phyloP scores from a whole-genome alignment of 257 asterid species.

The Nicotiana attenuata region DNA sequence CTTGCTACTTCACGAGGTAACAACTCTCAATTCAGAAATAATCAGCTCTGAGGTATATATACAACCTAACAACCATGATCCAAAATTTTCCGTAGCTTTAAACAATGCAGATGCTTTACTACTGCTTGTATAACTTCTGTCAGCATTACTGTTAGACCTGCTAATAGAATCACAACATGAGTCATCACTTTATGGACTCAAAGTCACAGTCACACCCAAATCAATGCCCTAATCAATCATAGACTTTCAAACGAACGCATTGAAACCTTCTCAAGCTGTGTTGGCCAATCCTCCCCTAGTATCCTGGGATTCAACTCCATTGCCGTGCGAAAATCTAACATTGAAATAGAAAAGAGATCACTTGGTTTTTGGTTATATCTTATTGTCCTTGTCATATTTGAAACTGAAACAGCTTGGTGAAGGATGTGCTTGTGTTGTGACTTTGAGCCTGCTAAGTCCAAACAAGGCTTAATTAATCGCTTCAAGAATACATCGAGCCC shows the following conservation, averaged over 20 bases:
- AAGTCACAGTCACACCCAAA: conserved; percentile 12
- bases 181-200: conserved; percentile 24
- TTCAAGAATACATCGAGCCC: conserved; percentile 53
- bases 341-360: conserved; percentile 31
- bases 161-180: conserved; percentile 24
- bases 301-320: conserved; percentile 48
- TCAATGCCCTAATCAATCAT: conserved; percentile 20
- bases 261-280: conserved; percentile 45
- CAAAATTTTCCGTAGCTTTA: conserved; percentile 22
- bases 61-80: conserved; percentile 42
- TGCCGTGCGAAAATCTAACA: conserved; percentile 46
- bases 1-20: conserved; percentile 38
- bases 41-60: conserved; percentile 33
- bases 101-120: conserved; percentile 22
- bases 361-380: conserved; percentile 19
- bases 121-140: conserved; percentile 26
- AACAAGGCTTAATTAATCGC: conserved; percentile 52
- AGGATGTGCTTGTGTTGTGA: conserved; percentile 26
- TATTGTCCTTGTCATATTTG: conserved; percentile 26
- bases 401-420: conserved; percentile 23
- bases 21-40: conserved; percentile 14
- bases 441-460: conserved; percentile 43
- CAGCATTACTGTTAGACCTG: conserved; percentile 28
- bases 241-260: conserved; percentile 30
- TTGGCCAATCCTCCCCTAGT: conserved; percentile 64